These are phyloP conservation scores for Emergomyces africanus DNA, from an alignment of 2,329 filamentous ascomycete genomes.

Conservation along the genomic window DNA sequence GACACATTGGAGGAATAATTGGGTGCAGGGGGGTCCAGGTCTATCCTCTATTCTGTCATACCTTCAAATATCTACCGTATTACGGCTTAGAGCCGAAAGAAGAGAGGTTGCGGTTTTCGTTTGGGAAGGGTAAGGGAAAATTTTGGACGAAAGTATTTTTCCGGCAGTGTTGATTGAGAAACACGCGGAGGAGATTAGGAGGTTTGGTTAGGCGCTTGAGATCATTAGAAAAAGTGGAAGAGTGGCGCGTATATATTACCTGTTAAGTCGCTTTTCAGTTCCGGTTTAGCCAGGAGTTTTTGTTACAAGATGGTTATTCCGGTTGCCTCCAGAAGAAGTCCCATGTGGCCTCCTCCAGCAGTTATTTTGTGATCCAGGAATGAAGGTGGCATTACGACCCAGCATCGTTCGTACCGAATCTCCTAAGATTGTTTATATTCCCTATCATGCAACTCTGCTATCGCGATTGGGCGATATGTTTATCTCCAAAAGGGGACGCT, in stretches of 20 bases:
- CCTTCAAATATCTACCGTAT: constrained; percentile 47
- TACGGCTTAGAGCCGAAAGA: constrained; percentile 46
- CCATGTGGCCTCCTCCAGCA: constrained; percentile 54
- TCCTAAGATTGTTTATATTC: constrained; percentile 48
- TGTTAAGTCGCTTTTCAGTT: constrained; percentile 56
- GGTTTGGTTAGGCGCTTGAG: constrained; percentile 42
- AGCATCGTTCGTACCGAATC: constrained; percentile 41
- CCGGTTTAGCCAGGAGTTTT: constrained; percentile 56
- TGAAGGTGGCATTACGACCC: constrained; percentile 48
- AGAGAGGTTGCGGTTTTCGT: constrained; percentile 47
- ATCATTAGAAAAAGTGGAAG: constrained; percentile 44
- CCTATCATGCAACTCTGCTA: constrained; percentile 48
- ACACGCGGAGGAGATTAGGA: constrained; percentile 43
- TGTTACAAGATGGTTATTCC: constrained; percentile 58
- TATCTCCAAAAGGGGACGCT: constrained; percentile 41
- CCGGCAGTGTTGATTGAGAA: constrained; percentile 43
- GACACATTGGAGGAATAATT: constrained; percentile 48
- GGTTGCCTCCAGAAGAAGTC: constrained; percentile 56
- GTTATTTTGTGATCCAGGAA: constrained; percentile 45
- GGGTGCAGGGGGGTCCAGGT: constrained; percentile 47
- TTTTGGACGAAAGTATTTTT: constrained; percentile 53
- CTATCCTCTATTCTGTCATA: constrained; percentile 52
- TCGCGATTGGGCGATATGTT: constrained; percentile 40
- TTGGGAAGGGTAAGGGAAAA: constrained; percentile 43
- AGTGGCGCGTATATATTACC: constrained; percentile 41